Evolutionary conservation across 2,329 filamentous ascomycete species (phyloP).

Genomic region (Coniochaeta sp.): DNA sequence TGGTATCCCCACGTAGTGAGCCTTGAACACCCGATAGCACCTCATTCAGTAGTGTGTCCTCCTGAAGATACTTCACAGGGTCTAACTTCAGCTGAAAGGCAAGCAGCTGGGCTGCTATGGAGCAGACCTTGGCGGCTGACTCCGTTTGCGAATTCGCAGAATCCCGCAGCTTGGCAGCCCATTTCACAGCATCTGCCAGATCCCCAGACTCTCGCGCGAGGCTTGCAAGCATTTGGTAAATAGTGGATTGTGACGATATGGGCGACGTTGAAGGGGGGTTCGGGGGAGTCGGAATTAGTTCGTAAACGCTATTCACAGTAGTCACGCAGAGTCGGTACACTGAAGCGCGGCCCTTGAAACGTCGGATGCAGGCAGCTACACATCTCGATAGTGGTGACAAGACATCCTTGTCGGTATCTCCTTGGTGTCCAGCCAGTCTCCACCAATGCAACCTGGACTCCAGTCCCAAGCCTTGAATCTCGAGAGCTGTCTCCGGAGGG

Average conservation of each 20-base stretch:
- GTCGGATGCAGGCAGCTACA: constrained; percentile 50
- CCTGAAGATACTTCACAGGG: constrained; percentile 23
- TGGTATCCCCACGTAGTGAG: constrained; percentile 48
- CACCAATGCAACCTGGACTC: constrained; percentile 57
- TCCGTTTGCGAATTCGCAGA: constrained; percentile 30
- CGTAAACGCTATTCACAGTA: constrained; percentile 27
- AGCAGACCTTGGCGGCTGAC: constrained; percentile 41
- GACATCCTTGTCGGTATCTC: constrained; percentile 55
- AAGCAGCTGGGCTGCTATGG: constrained; percentile 46
- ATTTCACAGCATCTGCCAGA: constrained; percentile 45
- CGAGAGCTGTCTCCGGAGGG: constrained; percentile 48
- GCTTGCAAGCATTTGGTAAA: constrained; percentile 42
- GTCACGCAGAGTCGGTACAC: constrained; percentile 32
- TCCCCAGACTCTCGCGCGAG: constrained; percentile 37
- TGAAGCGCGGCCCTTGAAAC: constrained; percentile 26
- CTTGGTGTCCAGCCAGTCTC: constrained; percentile 51
- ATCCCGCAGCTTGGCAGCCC: constrained; percentile 40
- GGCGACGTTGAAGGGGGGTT: constrained; percentile 24
- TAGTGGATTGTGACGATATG: constrained; percentile 34
- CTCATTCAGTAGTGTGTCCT: constrained; percentile 34
- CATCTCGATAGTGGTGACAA: constrained; percentile 58
- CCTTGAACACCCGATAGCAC: constrained; percentile 50
- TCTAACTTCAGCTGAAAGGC: constrained; percentile 41
- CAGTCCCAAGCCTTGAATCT: constrained; percentile 58
- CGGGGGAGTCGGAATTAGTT: constrained; percentile 22